Evolutionary conservation across 2,329 filamentous ascomycete genomes (phyloP).

Genomic region (Trichophaea hybrida): DNA sequence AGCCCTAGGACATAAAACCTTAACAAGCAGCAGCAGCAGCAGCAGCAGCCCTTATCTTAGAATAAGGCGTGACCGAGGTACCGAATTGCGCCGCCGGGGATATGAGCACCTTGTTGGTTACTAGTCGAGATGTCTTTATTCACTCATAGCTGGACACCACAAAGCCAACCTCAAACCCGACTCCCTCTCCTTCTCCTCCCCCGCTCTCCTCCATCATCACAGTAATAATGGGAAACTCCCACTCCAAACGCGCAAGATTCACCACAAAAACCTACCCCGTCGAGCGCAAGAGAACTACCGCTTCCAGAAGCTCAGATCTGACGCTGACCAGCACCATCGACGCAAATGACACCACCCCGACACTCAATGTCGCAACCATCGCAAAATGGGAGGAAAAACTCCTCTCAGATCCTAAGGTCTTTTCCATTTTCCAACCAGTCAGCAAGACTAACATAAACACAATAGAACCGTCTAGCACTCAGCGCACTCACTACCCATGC

Average conservation of each 20-base stretch:
- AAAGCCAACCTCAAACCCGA: background rate
- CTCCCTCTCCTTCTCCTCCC: background rate
- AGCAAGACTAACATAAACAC: background rate
- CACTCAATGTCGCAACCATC: slow-evolving; percentile 16
- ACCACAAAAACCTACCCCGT: background rate
- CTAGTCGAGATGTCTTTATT: background rate
- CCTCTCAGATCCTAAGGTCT: slow-evolving; percentile 24
- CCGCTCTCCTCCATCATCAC: background rate
- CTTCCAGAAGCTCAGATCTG: background rate
- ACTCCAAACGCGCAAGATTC: background rate
- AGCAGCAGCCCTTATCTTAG: too few species aligned
- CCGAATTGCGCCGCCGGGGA: background rate
- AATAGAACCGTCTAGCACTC: slow-evolving; percentile 26
- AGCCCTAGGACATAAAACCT: too few species aligned
- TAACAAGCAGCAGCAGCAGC: too few species aligned
- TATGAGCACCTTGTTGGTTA: background rate
- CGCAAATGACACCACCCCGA: background rate
- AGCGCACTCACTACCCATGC: slow-evolving; percentile 25
- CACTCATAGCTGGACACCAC: background rate
- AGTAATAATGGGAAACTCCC: background rate
- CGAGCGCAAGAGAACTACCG: background rate
- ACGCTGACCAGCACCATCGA: background rate
- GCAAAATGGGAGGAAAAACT: slow-evolving; percentile 25
- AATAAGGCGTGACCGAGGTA: background rate
- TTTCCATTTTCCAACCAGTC: background rate